Evolutionary conservation across 805 yeast species (phyloP).

Genomic region (Cyberlindnera meyerae): DNA sequence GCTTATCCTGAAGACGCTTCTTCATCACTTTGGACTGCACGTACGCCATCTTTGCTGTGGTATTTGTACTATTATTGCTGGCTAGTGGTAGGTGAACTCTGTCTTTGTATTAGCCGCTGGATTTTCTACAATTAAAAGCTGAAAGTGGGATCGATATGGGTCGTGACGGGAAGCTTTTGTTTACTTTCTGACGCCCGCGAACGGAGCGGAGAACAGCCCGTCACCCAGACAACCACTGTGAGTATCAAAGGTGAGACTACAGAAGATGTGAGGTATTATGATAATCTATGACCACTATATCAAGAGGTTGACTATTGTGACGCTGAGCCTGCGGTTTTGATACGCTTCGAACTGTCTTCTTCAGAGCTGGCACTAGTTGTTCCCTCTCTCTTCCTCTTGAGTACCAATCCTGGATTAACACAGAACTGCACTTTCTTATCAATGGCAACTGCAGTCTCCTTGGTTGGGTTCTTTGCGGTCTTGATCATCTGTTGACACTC

Average conservation of each 20-base stretch:
- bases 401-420: slow-evolving; percentile 49
- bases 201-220: not conserved
- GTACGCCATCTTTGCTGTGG: slow-evolving; percentile 21
- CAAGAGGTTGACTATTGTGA: not conserved
- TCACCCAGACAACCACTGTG: not conserved
- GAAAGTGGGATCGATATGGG: not conserved
- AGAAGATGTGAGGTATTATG: too few relatives aligned
- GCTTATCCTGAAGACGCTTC: slow-evolving; percentile 26
- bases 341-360: slow-evolving; percentile 25
- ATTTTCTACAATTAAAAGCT: not conserved
- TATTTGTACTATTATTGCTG: too few relatives aligned
- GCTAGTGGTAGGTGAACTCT: too few relatives aligned
- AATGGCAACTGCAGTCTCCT: slow-evolving; percentile 57
- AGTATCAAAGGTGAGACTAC: too few relatives aligned
- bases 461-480: slow-evolving; percentile 39
- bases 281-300: too few relatives aligned
- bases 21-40: slow-evolving; percentile 25
- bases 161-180: not conserved
- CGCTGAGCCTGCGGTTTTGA: not conserved
- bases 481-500: slow-evolving; percentile 46
- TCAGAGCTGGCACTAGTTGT: slow-evolving; percentile 9
- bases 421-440: slow-evolving; percentile 62
- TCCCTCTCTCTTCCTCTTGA: slow-evolving; percentile 39
- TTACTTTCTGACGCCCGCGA: not conserved
- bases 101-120: not conserved